Evolutionary conservation across 2,329 filamentous ascomycete species (phyloP).

Genomic region (Davidsoniella eucalypti): DNA sequence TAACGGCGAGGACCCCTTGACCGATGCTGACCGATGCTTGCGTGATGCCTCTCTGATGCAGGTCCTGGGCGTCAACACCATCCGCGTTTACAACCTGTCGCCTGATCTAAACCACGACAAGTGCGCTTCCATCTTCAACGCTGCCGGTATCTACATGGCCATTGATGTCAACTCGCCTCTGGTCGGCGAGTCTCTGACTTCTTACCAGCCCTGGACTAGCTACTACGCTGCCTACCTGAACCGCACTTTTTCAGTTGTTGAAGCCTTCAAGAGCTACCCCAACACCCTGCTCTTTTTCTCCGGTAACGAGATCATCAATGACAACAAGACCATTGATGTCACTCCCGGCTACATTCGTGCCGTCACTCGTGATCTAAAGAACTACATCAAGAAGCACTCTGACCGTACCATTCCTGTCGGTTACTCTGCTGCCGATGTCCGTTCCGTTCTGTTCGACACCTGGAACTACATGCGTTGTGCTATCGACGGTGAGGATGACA

Average conservation of each 20-base stretch:
- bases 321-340: slow-evolving; percentile 38
- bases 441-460: slow-evolving; percentile 53
- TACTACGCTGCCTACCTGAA: slow-evolving; percentile 47
- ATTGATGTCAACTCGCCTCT: slow-evolving; percentile 53
- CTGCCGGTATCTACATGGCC: slow-evolving; percentile 52
- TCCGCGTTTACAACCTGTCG: slow-evolving; percentile 54
- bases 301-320: slow-evolving; percentile 63
- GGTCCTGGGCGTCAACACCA: slow-evolving; percentile 46
- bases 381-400: slow-evolving; percentile 57
- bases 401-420: slow-evolving; percentile 57
- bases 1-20: slow-evolving; percentile 40
- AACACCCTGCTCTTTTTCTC: slow-evolving; percentile 61
- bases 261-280: slow-evolving; percentile 50
- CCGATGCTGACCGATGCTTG: slow-evolving; percentile 38
- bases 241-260: slow-evolving; percentile 49
- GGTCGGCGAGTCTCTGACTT: slow-evolving; percentile 39
- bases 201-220: slow-evolving; percentile 37
- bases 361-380: slow-evolving; percentile 64
- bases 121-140: slow-evolving; percentile 52
- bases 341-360: slow-evolving; percentile 59
- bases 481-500: slow-evolving; percentile 32
- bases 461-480: slow-evolving; percentile 63
- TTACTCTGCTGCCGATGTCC: slow-evolving; percentile 68
- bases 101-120: slow-evolving; percentile 49
- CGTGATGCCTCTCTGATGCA: slow-evolving; percentile 52